Percentiles rank a stretch among this genome's conserved stretches.
phyloP scores from a whole-genome alignment of 192 early-diverging fungal species.

The Coemansia sp. region DNA sequence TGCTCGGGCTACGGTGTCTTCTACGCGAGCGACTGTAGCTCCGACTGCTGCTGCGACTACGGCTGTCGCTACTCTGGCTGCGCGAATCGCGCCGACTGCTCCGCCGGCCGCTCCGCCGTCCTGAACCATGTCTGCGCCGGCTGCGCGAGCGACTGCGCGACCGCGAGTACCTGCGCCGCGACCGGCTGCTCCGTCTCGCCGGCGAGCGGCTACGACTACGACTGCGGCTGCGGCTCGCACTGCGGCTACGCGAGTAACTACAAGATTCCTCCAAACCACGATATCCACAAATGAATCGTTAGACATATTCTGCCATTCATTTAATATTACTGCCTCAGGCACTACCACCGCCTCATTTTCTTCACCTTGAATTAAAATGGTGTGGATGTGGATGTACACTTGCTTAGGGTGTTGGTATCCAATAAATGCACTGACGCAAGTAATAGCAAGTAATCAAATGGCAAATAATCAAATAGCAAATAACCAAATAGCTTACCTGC shows the following conservation, averaged over 20 bases:
- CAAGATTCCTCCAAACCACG: not conserved
- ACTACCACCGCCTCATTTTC: not conserved
- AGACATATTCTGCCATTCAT: not conserved
- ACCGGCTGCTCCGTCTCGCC: conserved; percentile 12
- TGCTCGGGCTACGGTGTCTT: conserved; percentile 12
- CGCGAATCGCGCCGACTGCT: conserved; percentile 14
- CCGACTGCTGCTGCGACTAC: conserved; percentile 18
- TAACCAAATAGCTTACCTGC: conserved; percentile 35
- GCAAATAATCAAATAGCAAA: not conserved
- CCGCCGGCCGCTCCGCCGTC: conserved; percentile 13
- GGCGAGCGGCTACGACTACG: conserved; percentile 29
- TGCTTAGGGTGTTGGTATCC: not conserved
- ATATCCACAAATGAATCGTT: not conserved
- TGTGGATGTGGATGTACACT: not conserved
- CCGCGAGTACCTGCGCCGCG: conserved; percentile 18
- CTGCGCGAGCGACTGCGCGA: conserved; percentile 19
- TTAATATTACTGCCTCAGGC: not conserved
- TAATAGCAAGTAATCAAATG: not conserved
- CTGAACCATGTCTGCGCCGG: conserved; percentile 14
- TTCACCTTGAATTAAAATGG: not conserved
- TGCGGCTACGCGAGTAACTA: conserved; percentile 38
- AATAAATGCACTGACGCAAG: not conserved
- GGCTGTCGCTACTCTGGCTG: conserved; percentile 18
- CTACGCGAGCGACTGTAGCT: conserved; percentile 18
- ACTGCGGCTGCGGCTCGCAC: not conserved